Evolutionary conservation across 208 protist species (phyloP).

Genomic region (Acanthamoeba castellanii): DNA sequence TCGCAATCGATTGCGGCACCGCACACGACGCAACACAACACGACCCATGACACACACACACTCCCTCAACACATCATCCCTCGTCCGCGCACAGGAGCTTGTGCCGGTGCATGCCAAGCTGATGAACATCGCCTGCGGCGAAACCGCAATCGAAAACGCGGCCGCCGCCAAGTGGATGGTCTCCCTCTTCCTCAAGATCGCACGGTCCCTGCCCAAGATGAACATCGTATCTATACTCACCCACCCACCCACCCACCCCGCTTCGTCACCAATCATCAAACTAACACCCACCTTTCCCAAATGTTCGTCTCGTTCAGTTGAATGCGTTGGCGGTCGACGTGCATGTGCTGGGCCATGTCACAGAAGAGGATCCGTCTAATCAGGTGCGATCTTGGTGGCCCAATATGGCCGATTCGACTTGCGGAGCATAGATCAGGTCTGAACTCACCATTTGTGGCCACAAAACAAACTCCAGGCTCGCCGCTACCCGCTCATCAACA

Average conservation of each 20-base stretch:
- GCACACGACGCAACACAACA: background rate
- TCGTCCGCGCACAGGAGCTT: constrained; percentile 1
- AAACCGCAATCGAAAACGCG: constrained; percentile 15
- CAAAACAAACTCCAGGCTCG: background rate
- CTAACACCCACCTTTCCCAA: background rate
- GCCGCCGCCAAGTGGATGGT: background rate
- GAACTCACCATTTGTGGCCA: too few relatives aligned
- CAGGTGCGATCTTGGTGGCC: background rate
- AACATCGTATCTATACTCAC: constrained; percentile 25
- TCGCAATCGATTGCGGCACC: background rate
- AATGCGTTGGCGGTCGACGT: constrained; percentile 5
- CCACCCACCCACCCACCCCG: too few relatives aligned
- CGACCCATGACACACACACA: background rate
- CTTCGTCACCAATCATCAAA: background rate
- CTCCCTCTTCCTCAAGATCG: constrained; percentile 37
- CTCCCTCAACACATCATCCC: background rate
- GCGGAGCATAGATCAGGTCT: too few relatives aligned
- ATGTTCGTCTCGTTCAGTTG: background rate
- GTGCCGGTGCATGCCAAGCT: constrained; percentile 1
- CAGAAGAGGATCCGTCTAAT: background rate
- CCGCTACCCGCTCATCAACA: constrained; percentile 20
- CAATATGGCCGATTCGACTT: too few relatives aligned
- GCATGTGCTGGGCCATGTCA: constrained; percentile 9
- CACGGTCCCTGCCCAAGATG: constrained; percentile 20
- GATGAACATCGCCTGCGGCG: background rate